Evolutionary conservation across 305 asterid species (phyloP).

Genomic region (Caryopteris hybrid): DNA sequence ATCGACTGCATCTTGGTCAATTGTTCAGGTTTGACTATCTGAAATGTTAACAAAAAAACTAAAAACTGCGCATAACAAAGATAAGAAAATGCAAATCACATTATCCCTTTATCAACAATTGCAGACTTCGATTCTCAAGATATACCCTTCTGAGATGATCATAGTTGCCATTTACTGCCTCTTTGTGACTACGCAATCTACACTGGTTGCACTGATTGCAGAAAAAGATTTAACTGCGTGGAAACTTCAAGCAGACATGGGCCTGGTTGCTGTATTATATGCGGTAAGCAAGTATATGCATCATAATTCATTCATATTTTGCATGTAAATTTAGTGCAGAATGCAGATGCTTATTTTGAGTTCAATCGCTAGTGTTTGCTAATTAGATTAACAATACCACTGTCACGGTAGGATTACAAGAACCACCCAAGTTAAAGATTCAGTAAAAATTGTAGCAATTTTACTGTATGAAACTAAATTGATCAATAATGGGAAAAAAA

Average conservation of each 20-base stretch:
- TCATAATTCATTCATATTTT: not conserved
- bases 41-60: not conserved
- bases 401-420: not conserved
- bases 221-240: constrained; percentile 43
- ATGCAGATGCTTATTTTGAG: not conserved
- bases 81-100: not conserved
- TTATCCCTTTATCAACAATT: not conserved
- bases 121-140: constrained; percentile 45
- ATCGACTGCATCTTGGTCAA: constrained; percentile 48
- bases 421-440: not conserved
- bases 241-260: constrained; percentile 38
- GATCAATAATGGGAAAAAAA: not conserved
- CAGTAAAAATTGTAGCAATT: no score
- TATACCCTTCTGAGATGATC: constrained; percentile 46
- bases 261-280: constrained; percentile 40
- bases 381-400: no score
- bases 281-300: constrained; percentile 29
- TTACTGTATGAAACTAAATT: not conserved
- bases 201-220: constrained; percentile 32
- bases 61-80: not conserved
- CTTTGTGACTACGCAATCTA: constrained; percentile 40
- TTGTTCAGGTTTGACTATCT: constrained; percentile 35
- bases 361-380: not conserved
- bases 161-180: constrained; percentile 44
- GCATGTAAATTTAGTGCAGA: not conserved